These are phyloP conservation scores for Neofusicoccum kwambonambiense DNA, from an alignment of 2,329 filamentous ascomycete species.

Conservation along the genomic window DNA sequence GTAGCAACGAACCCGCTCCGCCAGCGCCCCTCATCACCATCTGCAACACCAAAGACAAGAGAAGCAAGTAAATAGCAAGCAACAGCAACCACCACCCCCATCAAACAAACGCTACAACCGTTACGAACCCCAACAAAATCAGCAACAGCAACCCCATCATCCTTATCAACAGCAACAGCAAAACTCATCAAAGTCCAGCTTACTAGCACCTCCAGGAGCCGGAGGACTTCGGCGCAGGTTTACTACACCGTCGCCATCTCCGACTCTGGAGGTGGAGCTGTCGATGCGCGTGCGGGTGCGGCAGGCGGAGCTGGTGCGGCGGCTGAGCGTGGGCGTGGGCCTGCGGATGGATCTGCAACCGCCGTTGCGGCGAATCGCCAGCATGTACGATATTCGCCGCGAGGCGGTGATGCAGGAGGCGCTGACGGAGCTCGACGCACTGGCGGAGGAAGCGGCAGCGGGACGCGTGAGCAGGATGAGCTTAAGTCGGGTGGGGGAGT, in stretches of 20 bases:
- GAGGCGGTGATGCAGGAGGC: constrained; percentile 12
- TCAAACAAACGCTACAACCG: constrained; percentile 7
- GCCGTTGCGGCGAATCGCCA: constrained; percentile 7
- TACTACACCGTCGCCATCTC: neutral
- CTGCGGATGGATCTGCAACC: constrained; percentile 12
- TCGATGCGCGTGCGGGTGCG: constrained; percentile 3
- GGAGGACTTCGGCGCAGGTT: constrained; percentile 1
- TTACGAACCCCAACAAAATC: constrained; percentile 5
- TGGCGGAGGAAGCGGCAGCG: constrained; percentile 3
- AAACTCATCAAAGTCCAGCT: neutral
- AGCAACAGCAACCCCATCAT: constrained; percentile 10
- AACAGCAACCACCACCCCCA: constrained; percentile 6
- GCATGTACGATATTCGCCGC: constrained; percentile 2
- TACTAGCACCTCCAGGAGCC: neutral
- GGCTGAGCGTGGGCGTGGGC: constrained; percentile 8
- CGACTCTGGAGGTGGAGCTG: neutral
- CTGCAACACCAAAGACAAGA: neutral
- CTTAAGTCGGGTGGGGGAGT: constrained; percentile 5
- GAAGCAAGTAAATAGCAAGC: neutral
- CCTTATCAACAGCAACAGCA: neutral
- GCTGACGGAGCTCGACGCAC: constrained; percentile 14
- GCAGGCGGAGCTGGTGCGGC: constrained; percentile 7
- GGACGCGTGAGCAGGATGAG: constrained; percentile 10
- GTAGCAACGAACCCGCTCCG: constrained; percentile 7
- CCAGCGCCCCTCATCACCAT: neutral